phyloP scores from a whole-genome alignment of 2,329 filamentous ascomycete genomes.

The Apiospora malaysiana region DNA sequence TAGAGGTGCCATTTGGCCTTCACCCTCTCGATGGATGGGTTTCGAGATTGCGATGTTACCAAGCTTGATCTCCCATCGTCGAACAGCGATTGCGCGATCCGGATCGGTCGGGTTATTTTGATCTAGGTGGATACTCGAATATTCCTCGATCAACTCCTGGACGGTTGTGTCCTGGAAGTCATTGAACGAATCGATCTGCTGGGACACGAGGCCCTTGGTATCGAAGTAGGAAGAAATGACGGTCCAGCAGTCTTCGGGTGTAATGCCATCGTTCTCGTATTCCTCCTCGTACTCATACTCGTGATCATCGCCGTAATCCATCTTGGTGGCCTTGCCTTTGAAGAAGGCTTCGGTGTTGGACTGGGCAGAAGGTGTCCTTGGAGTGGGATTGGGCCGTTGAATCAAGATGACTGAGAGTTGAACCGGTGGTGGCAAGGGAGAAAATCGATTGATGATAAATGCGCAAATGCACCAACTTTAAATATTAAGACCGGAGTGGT shows the following conservation, averaged over 20 bases:
- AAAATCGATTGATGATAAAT: background rate
- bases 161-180: conserved; percentile 95
- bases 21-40: conserved; percentile 90
- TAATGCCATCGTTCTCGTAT: conserved; percentile 76
- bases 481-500: background rate
- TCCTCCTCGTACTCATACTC: conserved; percentile 69
- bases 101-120: conserved; percentile 80
- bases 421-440: background rate
- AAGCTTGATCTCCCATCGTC: conserved; percentile 94
- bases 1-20: conserved; percentile 84
- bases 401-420: background rate
- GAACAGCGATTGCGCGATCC: conserved; percentile 81
- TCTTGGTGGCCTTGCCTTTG: conserved; percentile 1
- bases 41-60: conserved; percentile 87
- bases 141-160: conserved; percentile 92
- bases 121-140: conserved; percentile 89
- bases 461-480: background rate
- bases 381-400: background rate
- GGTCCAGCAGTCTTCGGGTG: conserved; percentile 97
- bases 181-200: conserved; percentile 98
- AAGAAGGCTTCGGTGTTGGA: background rate
- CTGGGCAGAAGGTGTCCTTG: background rate
- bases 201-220: conserved; percentile 91
- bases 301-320: conserved; percentile 30
- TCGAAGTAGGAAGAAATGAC: conserved; percentile 98